Conservation (phyloP, 1,284 basidiomycete genomes). For the Calocybe gambosa region DNA sequence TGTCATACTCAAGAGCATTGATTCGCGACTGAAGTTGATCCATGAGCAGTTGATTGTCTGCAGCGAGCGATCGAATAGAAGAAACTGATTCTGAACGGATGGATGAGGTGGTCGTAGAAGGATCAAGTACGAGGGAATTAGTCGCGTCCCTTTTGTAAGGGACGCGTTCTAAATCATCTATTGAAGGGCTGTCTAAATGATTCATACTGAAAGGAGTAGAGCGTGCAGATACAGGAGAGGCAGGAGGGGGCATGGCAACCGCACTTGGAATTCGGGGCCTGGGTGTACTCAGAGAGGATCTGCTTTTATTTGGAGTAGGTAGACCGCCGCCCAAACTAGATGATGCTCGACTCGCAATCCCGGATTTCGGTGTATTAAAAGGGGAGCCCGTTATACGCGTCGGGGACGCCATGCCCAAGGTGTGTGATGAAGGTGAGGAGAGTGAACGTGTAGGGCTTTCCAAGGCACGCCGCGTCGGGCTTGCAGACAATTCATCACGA, state of each 20-base stretch:
- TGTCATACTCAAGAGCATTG: conserved; percentile 55
- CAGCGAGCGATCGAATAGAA: conserved; percentile 25
- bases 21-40: conserved; percentile 46
- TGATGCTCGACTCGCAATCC: conserved; percentile 30
- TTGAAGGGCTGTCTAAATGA: conserved; percentile 5
- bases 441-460: conserved; percentile 35
- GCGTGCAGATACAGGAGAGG: conserved; percentile 39
- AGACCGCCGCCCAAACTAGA: conserved; percentile 32
- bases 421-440: conserved; percentile 22
- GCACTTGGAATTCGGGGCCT: conserved; percentile 63
- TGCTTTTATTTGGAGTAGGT: conserved; percentile 39
- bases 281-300: conserved; percentile 48
- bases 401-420: conserved; percentile 31
- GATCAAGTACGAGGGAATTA: neutral
- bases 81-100: conserved; percentile 27
- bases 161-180: conserved; percentile 6
- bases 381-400: conserved; percentile 43
- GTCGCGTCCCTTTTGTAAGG: neutral
- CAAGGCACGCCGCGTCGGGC: conserved; percentile 23
- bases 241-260: conserved; percentile 74
- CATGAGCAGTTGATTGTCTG: conserved; percentile 28
- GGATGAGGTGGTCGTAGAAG: conserved; percentile 16
- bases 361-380: conserved; percentile 58
- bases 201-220: conserved; percentile 10
- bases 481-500: conserved; percentile 28